phyloP scores from a whole-genome alignment of 1,284 basidiomycete species.

The Coniferiporia sulphurascens region DNA sequence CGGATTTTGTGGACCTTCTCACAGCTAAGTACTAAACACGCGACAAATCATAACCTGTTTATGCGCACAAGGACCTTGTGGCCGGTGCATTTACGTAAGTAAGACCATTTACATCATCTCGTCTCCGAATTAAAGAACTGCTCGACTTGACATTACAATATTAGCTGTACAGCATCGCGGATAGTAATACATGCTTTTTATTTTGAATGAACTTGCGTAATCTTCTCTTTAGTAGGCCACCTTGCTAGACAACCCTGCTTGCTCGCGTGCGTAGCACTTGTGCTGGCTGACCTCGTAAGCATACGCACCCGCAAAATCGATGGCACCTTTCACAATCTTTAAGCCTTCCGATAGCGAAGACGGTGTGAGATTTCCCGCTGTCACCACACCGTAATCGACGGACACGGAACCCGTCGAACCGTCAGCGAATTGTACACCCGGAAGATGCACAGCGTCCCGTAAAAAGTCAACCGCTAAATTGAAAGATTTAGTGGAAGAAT shows the following conservation, averaged over 20 bases:
- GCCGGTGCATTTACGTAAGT: no score
- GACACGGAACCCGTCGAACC: conserved; percentile 30
- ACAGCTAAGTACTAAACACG: no score
- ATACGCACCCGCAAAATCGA: conserved; percentile 55
- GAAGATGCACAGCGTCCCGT: conserved; percentile 40
- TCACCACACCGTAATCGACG: conserved; percentile 57
- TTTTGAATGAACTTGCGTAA: neutral
- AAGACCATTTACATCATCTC: no score
- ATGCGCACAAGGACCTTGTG: no score
- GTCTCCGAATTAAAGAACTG: no score
- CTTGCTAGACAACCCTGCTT: conserved; percentile 45
- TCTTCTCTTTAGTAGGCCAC: conserved; percentile 45
- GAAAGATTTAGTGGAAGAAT: no score
- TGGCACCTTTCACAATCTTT: conserved; percentile 39
- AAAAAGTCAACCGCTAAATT: conserved; percentile 45
- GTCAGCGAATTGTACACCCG: conserved; percentile 39
- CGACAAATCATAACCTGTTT: no score
- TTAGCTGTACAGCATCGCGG: neutral
- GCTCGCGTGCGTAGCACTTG: conserved; percentile 55
- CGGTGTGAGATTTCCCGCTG: conserved; percentile 44
- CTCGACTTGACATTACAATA: no score
- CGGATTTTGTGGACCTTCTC: no score
- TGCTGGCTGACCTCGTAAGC: conserved; percentile 60
- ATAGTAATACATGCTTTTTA: neutral
- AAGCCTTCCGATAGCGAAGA: conserved; percentile 37